Evolutionary conservation across 73 alveolate species (phyloP), one percentile per base, ranked within the genome.

Genomic region (Uronychia setigera): DNA sequence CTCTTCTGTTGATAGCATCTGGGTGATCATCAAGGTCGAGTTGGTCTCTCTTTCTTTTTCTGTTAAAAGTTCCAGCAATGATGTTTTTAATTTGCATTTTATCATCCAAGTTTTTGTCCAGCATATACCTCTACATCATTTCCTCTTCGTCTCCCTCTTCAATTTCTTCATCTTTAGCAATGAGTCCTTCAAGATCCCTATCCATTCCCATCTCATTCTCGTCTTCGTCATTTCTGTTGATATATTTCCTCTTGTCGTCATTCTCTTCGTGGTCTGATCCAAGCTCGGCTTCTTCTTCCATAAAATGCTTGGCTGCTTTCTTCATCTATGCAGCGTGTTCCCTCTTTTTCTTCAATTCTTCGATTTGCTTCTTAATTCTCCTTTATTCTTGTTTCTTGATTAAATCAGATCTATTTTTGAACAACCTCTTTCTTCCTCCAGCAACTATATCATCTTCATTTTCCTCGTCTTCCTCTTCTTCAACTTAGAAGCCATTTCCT

Each of bases 201-300:
- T 85, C 86, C 14, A 77, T 59, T 31, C 77, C 78, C 26, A 77
- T 84, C 26, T 74, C 33, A 31, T 30, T 25, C 35, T 88, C 94
- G 28, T 88, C 94, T 30, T 33, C 89, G 46, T 88, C 94, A 32
- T 82, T 33, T 29, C 74, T 31, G 35, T 88, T 60, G 32, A 88
- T 88, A n/a, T 31, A 35, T 59, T 82, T 88, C 35, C 88, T 67
- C 1, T 33, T 32, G 29, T 82, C 94, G 58, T 88, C 94, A 58
- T 88, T 81, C 29, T 81, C 89, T 35, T 88, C 94, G 32, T 88
- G 81, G 58, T 88, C 94, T 31, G 87, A 75, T 0, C 94, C 94
- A 28, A 88, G 29, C 83, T 88, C 94, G 26, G 94, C 94, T 59
- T 88, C 94, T 11, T 81, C 79, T 29, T 88, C 94, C 26, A 88